These are phyloP conservation scores for Pleurotus sapidus DNA, from an alignment of 768 basidiomycete genomes.

Conservation along the genomic window DNA sequence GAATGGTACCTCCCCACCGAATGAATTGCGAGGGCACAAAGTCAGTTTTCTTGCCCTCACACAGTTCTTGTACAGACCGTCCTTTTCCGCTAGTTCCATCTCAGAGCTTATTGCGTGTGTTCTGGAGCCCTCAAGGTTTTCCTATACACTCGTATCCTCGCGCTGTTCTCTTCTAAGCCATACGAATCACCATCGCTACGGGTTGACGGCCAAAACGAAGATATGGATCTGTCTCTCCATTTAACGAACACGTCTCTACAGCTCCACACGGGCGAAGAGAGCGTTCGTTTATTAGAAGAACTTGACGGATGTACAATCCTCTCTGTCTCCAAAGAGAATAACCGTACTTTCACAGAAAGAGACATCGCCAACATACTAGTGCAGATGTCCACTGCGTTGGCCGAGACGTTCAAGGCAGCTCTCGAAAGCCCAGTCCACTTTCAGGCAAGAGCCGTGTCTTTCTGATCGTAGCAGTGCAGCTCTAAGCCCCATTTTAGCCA, in stretches of 20 bases:
- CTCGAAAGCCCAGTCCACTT: conserved; percentile 80
- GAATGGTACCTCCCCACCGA: conserved; percentile 17
- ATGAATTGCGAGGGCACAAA: conserved; percentile 50
- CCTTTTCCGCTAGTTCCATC: conserved; percentile 71
- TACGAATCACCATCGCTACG: conserved; percentile 49
- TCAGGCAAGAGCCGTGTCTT: conserved; percentile 48
- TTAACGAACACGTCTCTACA: conserved; percentile 94
- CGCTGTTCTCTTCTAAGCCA: conserved; percentile 79
- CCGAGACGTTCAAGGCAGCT: conserved; percentile 85
- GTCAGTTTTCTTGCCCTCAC: conserved; percentile 29
- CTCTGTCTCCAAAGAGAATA: conserved; percentile 18
- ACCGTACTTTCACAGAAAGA: conserved; percentile 22
- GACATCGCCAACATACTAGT: conserved; percentile 46
- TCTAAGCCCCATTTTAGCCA: conserved; percentile 41
- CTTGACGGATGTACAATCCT: conserved; percentile 64
- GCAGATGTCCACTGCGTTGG: conserved; percentile 63
- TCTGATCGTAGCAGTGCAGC: not conserved
- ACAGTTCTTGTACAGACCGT: not conserved
- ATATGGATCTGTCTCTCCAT: conserved; percentile 65
- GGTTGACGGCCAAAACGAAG: conserved; percentile 15
- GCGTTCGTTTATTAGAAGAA: conserved; percentile 79
- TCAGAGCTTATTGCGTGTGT: conserved; percentile 84
- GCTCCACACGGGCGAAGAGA: conserved; percentile 57
- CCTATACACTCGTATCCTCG: conserved; percentile 79
- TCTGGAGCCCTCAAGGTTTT: conserved; percentile 77